These are phyloP conservation scores for Chenopodium album DNA, from an alignment of 148 eudicot species.

Conservation along the genomic window DNA sequence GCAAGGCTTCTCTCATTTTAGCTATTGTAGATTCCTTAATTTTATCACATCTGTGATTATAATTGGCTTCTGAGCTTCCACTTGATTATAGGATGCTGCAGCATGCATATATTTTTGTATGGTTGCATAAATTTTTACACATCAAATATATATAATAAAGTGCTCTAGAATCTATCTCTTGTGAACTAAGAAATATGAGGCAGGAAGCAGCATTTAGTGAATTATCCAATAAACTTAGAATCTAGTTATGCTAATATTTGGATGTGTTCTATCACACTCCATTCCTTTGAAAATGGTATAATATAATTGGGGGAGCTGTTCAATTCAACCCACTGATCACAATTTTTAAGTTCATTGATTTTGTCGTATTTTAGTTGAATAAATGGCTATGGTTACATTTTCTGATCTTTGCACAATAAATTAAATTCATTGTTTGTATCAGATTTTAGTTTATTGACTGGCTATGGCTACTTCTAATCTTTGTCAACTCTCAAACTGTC, in stretches of 20 bases:
- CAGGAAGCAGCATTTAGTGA: constrained; percentile 1
- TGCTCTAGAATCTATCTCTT: too few relatives aligned
- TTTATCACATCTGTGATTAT: background rate
- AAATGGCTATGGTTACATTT: background rate
- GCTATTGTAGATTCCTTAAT: background rate
- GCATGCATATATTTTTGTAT: background rate
- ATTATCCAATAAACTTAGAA: background rate
- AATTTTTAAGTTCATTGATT: too few relatives aligned
- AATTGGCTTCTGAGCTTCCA: constrained; percentile 1
- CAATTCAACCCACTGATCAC: too few relatives aligned
- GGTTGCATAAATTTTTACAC: background rate
- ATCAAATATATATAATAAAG: too few relatives aligned
- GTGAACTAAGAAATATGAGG: background rate
- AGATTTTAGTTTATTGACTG: background rate
- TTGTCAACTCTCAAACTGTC: background rate
- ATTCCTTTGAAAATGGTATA: too few relatives aligned
- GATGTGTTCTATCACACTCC: too few relatives aligned
- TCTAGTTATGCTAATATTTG: too few relatives aligned
- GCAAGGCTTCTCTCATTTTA: constrained; percentile 28
- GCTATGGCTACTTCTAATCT: background rate
- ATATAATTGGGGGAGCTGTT: too few relatives aligned
- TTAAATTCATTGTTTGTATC: too few relatives aligned
- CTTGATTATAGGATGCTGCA: constrained; percentile 5
- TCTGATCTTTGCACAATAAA: too few relatives aligned
- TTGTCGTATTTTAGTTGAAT: background rate